Evolutionary conservation across 805 yeast species (phyloP).

Genomic region (Barnettozyma sp.): DNA sequence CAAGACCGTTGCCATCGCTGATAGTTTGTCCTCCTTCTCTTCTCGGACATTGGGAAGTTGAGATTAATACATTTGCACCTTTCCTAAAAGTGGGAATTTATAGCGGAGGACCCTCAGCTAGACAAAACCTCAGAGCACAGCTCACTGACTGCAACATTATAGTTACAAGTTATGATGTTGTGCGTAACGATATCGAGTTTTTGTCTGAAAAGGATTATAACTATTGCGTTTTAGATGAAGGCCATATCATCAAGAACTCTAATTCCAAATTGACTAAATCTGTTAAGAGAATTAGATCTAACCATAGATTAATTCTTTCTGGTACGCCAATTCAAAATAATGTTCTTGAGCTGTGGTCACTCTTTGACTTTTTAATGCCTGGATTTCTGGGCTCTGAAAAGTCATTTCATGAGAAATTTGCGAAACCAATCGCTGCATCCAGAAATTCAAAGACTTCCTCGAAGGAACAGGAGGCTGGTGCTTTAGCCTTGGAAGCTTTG

Average conservation of each 20-base stretch:
- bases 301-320: slow-evolving; percentile 83
- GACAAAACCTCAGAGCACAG: slow-evolving; percentile 48
- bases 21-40: slow-evolving; percentile 95
- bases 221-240: slow-evolving; percentile 95
- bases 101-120: slow-evolving; percentile 83
- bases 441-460: slow-evolving; percentile 82
- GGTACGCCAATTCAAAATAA: slow-evolving; percentile 99
- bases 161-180: slow-evolving; percentile 93
- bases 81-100: slow-evolving; percentile 75
- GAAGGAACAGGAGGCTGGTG: slow-evolving; percentile 95
- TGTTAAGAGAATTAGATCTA: slow-evolving; percentile 75
- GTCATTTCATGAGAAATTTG: slow-evolving; percentile 87
- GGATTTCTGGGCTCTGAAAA: slow-evolving; percentile 96
- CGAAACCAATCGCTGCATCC: slow-evolving; percentile 96
- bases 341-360: slow-evolving; percentile 93
- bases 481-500: slow-evolving; percentile 87
- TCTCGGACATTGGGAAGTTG: slow-evolving; percentile 99
- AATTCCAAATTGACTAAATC: slow-evolving; percentile 82
- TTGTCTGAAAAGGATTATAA: slow-evolving; percentile 63
- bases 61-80: slow-evolving; percentile 83
- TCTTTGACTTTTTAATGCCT: slow-evolving; percentile 97
- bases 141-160: slow-evolving; percentile 68
- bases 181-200: slow-evolving; percentile 78
- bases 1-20: slow-evolving; percentile 71
- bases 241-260: slow-evolving; percentile 93